Percentiles rank a stretch among this genome's conserved stretches.
Evolutionary conservation across 345 rosid genomes (phyloP).

Genomic region (Rhizophora apiculata): DNA sequence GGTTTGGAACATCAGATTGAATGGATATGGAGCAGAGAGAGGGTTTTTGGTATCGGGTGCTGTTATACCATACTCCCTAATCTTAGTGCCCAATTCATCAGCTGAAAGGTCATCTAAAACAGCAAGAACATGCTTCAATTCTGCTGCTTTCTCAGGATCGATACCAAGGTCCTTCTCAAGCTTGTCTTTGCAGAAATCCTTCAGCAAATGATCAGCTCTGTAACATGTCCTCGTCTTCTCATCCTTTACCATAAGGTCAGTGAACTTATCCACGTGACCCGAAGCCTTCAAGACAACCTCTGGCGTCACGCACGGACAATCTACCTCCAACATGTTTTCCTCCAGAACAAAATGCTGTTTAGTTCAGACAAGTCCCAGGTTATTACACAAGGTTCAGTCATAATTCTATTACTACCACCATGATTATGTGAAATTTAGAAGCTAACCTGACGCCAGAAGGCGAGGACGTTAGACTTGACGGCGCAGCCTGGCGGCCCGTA

Average conservation of each 20-base stretch:
- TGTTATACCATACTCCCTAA: slow-evolving; percentile 69
- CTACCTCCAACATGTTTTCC: slow-evolving; percentile 86
- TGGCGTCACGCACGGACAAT: slow-evolving; percentile 93
- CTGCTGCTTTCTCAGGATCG: slow-evolving; percentile 69
- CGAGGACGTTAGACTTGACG: slow-evolving; percentile 67
- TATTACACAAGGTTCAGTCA: neutral
- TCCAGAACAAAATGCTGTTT: slow-evolving; percentile 69
- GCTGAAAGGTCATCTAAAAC: slow-evolving; percentile 71
- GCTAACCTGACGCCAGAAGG: slow-evolving; percentile 76
- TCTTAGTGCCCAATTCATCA: slow-evolving; percentile 72
- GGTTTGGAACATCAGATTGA: slow-evolving; percentile 93
- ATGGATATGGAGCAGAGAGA: slow-evolving; percentile 83
- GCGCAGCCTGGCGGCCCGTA: slow-evolving; percentile 86
- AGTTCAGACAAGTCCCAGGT: neutral
- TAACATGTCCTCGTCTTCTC: slow-evolving; percentile 75
- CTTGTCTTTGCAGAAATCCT: slow-evolving; percentile 82
- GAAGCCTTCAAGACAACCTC: slow-evolving; percentile 92
- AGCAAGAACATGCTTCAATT: slow-evolving; percentile 75
- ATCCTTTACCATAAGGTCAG: slow-evolving; percentile 98
- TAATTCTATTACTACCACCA: neutral
- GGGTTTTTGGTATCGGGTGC: slow-evolving; percentile 82
- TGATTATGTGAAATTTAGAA: neutral
- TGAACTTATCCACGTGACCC: slow-evolving; percentile 95
- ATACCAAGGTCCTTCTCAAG: slow-evolving; percentile 74
- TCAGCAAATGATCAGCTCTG: slow-evolving; percentile 89